Percentiles rank a stretch among this genome's conserved stretches.
These are phyloP conservation scores for Chloris gayana DNA, from an alignment of 176 grass and related monocot genomes.

Conservation along the genomic window DNA sequence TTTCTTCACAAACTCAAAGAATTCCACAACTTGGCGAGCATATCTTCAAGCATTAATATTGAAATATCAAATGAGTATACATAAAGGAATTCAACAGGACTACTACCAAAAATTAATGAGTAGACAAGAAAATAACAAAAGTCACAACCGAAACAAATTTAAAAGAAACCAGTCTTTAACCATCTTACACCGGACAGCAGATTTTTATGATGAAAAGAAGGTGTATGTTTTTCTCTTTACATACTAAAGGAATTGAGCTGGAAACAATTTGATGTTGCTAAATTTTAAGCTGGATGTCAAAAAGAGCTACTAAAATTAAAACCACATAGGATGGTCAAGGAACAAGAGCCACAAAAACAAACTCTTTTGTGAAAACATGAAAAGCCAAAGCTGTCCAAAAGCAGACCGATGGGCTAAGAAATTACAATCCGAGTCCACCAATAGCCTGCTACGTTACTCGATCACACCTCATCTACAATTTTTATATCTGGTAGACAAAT, in stretches of 20 bases:
- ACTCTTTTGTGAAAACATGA: neutral
- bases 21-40: constrained; percentile 86
- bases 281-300: constrained; percentile 20
- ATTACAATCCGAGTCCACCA: neutral
- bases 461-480: neutral
- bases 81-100: constrained; percentile 18
- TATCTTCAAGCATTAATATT: constrained; percentile 51
- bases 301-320: neutral
- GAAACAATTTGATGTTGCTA: constrained; percentile 24
- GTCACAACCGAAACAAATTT: no score
- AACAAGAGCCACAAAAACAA: neutral
- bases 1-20: constrained; percentile 99
- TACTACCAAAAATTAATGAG: neutral
- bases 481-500: neutral
- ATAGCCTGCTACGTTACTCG: neutral
- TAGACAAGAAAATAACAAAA: constrained; percentile 6
- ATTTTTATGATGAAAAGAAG: no score
- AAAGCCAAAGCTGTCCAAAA: neutral
- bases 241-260: constrained; percentile 1
- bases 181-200: no score
- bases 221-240: neutral
- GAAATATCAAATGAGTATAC: constrained; percentile 6
- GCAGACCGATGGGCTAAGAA: neutral
- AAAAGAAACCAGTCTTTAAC: no score
- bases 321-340: neutral